These are phyloP conservation scores for Streptanthus diversifolius DNA, from an alignment of 345 rosid genomes.

Conservation along the genomic window DNA sequence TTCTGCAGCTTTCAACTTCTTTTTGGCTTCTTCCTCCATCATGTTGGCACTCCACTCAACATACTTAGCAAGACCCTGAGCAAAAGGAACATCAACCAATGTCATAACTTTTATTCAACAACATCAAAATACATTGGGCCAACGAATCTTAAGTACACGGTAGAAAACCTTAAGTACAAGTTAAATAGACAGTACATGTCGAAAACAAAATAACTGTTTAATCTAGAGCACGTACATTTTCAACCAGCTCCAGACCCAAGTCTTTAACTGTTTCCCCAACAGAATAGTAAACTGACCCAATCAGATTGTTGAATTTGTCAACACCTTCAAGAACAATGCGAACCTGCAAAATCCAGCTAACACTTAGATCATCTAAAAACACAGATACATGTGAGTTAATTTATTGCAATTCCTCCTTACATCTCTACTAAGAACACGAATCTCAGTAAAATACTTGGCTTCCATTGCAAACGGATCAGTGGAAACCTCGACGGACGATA, in stretches of 20 bases:
- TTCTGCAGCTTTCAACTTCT: constrained; percentile 70
- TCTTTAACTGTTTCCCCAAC: constrained; percentile 86
- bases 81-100: constrained; percentile 9
- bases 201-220: not conserved
- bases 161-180: too few species aligned
- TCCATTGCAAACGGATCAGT: constrained; percentile 83
- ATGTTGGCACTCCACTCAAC: constrained; percentile 98
- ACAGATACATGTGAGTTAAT: constrained; percentile 4
- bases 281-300: constrained; percentile 88
- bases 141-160: not conserved
- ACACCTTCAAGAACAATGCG: constrained; percentile 97
- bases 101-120: constrained; percentile 10
- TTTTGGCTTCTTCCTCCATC: constrained; percentile 94
- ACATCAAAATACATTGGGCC: not conserved
- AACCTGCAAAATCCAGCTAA: constrained; percentile 52
- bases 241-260: constrained; percentile 87
- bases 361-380: constrained; percentile 18
- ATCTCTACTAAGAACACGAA: constrained; percentile 79
- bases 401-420: constrained; percentile 41
- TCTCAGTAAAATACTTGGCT: constrained; percentile 89
- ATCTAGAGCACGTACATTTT: constrained; percentile 52
- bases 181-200: not conserved
- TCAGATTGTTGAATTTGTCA: constrained; percentile 88
- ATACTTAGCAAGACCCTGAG: constrained; percentile 89
- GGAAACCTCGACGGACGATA: constrained; percentile 54